Percentiles rank a stretch among this genome's conserved stretches.
Conservation (phyloP, 352 stramenopile species). For the Pythium volutum region DNA sequence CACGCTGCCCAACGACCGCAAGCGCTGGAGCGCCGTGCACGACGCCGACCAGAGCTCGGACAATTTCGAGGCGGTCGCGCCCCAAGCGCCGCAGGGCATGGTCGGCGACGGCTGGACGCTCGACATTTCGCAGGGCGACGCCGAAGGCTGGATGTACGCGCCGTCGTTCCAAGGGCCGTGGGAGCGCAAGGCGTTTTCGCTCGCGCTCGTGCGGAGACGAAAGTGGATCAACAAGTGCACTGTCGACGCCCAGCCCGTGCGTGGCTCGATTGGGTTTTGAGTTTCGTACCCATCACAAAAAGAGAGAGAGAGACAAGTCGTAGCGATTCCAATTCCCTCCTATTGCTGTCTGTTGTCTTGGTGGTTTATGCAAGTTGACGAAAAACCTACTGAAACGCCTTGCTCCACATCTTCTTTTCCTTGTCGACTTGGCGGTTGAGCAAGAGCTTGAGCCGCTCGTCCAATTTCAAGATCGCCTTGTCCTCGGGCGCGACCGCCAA, state of each 20-base stretch:
- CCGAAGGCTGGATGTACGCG: constrained; percentile 86
- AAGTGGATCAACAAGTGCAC: constrained; percentile 83
- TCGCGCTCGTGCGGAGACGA: constrained; percentile 72
- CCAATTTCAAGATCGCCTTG: constrained; percentile 69
- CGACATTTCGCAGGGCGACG: constrained; percentile 74
- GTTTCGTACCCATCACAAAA: neutral
- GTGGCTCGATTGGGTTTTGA: constrained; percentile 6
- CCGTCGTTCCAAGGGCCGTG: constrained; percentile 70
- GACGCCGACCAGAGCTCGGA: constrained; percentile 60
- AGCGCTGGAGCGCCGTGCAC: constrained; percentile 61
- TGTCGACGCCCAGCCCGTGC: neutral
- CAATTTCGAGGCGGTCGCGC: constrained; percentile 65
- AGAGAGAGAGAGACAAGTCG: neutral
- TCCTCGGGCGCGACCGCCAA: constrained; percentile 63
- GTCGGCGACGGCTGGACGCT: constrained; percentile 69
- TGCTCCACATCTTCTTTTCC: constrained; percentile 91
- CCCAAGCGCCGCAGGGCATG: constrained; percentile 51
- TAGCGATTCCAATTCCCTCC: neutral
- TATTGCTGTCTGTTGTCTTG: neutral
- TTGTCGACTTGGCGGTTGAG: constrained; percentile 79
- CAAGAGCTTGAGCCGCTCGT: constrained; percentile 66
- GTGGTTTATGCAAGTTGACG: too few species aligned
- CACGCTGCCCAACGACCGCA: constrained; percentile 53
- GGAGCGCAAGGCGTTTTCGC: constrained; percentile 70
- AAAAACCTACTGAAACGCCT: constrained; percentile 81